These are phyloP conservation scores for Hygrocybe punicea DNA, from an alignment of 768 basidiomycete species.

Conservation along the genomic window DNA sequence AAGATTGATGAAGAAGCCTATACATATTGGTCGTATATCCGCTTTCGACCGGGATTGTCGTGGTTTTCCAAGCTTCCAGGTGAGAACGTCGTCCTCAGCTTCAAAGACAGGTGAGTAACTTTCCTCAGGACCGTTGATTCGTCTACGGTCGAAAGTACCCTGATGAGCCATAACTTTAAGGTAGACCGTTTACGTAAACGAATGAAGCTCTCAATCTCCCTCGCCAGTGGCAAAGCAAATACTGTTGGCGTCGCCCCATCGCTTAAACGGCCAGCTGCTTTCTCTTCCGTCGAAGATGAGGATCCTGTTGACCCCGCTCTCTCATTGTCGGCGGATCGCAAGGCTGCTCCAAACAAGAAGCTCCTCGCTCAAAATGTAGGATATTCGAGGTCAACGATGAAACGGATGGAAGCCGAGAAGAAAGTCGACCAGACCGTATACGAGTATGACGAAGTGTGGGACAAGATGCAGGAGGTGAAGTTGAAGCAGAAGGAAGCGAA, in stretches of 20 bases:
- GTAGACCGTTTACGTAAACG: conserved; percentile 7
- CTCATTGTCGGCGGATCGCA: conserved; percentile 39
- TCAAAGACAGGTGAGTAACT: conserved; percentile 65
- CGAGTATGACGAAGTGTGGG: conserved; percentile 96
- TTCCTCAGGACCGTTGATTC: conserved; percentile 88
- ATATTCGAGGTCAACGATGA: conserved; percentile 62
- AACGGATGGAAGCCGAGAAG: conserved; percentile 75
- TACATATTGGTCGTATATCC: conserved; percentile 88
- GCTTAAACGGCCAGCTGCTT: conserved; percentile 59
- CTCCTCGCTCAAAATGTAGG: conserved; percentile 55
- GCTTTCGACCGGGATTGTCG: conserved; percentile 51
- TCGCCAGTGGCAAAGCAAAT: conserved; percentile 53
- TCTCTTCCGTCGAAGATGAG: conserved; percentile 65
- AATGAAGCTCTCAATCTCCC: conserved; percentile 92
- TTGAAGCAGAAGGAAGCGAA: conserved; percentile 67
- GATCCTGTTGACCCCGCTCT: conserved; percentile 49
- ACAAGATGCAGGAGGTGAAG: conserved; percentile 90
- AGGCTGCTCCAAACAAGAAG: conserved; percentile 50
- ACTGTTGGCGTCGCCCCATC: conserved; percentile 43
- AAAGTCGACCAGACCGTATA: conserved; percentile 79
- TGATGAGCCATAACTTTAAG: conserved; percentile 51
- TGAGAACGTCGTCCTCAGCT: conserved; percentile 27
- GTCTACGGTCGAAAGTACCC: conserved; percentile 72
- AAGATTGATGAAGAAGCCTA: conserved; percentile 17
- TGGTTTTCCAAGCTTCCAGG: conserved; percentile 35